These are phyloP conservation scores for Syzygium grande DNA, from an alignment of 345 rosid species.

Conservation along the genomic window DNA sequence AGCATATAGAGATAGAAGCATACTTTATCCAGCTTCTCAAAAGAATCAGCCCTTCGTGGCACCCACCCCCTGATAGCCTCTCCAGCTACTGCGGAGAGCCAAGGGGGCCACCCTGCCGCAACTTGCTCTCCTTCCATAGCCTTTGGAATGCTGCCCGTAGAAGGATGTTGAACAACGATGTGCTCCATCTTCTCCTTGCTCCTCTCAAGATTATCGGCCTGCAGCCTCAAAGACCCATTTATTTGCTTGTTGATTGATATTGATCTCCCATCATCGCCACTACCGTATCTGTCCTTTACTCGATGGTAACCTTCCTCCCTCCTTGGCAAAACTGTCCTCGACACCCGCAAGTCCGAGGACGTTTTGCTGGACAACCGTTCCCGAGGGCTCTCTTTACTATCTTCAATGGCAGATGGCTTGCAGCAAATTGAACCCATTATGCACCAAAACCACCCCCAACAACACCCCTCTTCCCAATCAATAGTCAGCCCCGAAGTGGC, in stretches of 20 bases:
- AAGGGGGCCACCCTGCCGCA: conserved; percentile 99
- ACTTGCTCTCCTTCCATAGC: conserved; percentile 88
- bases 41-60: conserved; percentile 95
- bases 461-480: conserved; percentile 21
- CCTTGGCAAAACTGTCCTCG: conserved; percentile 61
- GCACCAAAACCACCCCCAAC: conserved; percentile 29
- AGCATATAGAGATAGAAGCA: conserved; percentile 15
- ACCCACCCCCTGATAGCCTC: conserved; percentile 96
- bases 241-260: conserved; percentile 57
- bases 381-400: conserved; percentile 76
- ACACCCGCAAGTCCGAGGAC: conserved; percentile 43
- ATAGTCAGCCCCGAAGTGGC: conserved; percentile 17
- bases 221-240: conserved; percentile 52
- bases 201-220: conserved; percentile 51
- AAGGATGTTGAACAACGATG: conserved; percentile 41
- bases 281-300: conserved; percentile 41
- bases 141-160: conserved; percentile 56
- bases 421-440: conserved; percentile 81
- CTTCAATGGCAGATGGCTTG: conserved; percentile 85
- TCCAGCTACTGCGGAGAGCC: conserved; percentile 95
- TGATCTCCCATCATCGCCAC: conserved; percentile 40
- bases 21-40: conserved; percentile 95
- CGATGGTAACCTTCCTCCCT: conserved; percentile 53
- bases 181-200: conserved; percentile 59
- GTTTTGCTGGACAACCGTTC: conserved; percentile 56